Conservation (phyloP, 768 basidiomycete species). For the Asterophora lycoperdoides region DNA sequence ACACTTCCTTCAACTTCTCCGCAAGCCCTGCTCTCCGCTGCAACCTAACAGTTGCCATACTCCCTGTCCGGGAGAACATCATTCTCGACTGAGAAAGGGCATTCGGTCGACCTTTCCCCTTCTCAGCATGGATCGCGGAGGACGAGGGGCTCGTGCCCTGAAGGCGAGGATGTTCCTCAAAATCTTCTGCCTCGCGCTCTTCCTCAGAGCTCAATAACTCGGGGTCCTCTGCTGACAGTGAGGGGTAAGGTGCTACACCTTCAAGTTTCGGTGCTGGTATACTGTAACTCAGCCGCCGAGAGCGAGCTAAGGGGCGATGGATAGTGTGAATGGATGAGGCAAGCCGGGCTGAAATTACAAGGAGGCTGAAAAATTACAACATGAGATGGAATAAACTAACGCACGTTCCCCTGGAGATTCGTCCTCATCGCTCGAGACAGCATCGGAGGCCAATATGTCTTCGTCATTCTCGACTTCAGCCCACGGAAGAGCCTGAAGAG, state of each 20-base stretch:
- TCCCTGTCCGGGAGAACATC: conserved; percentile 44
- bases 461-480: conserved; percentile 68
- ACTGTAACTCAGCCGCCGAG: conserved; percentile 36
- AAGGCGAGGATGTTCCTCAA: conserved; percentile 50
- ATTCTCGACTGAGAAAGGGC: conserved; percentile 12
- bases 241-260: conserved; percentile 15
- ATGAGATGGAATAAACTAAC: conserved; percentile 8
- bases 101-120: background rate
- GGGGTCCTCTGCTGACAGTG: conserved; percentile 32
- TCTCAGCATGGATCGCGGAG: conserved; percentile 6
- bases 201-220: conserved; percentile 41
- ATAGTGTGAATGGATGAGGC: conserved; percentile 89
- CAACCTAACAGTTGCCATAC: conserved; percentile 69
- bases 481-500: conserved; percentile 82
- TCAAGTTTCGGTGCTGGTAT: conserved; percentile 20
- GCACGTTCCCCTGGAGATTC: conserved; percentile 40
- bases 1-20: conserved; percentile 86
- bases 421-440: conserved; percentile 61
- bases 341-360: conserved; percentile 39
- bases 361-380: conserved; percentile 1
- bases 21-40: conserved; percentile 71
- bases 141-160: conserved; percentile 21
- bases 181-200: conserved; percentile 51
- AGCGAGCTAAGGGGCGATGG: conserved; percentile 73
- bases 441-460: conserved; percentile 43